phyloP scores from a whole-genome alignment of 2,329 filamentous ascomycete species.

The Penicillium sp. region DNA sequence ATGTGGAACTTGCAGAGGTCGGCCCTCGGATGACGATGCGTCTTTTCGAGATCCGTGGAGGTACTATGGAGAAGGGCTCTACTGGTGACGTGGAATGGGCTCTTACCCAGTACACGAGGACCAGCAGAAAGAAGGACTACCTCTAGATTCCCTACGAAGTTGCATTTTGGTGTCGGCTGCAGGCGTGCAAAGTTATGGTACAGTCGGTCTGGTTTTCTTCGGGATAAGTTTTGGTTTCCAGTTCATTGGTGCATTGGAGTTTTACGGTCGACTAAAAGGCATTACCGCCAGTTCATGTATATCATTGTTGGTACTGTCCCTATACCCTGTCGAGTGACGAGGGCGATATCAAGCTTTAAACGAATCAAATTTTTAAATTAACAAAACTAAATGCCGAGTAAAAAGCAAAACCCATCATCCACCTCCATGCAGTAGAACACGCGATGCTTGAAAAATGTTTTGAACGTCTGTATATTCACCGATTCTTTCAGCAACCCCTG shows the following conservation, averaged over 20 bases:
- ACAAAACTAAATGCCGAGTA: not conserved
- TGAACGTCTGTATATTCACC: not conserved
- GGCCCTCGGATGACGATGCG: conserved; percentile 98
- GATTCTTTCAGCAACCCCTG: not conserved
- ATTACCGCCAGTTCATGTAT: conserved; percentile 27
- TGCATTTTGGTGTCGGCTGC: conserved; percentile 27
- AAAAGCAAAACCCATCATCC: not conserved
- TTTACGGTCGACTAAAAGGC: conserved; percentile 30
- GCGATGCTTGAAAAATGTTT: not conserved
- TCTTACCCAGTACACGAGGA: conserved; percentile 92
- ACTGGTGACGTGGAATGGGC: conserved; percentile 97
- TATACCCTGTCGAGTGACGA: conserved; percentile 29
- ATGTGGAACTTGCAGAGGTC: conserved; percentile 86
- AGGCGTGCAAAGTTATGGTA: conserved; percentile 27
- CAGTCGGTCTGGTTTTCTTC: conserved; percentile 17
- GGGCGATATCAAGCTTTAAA: conserved; percentile 4
- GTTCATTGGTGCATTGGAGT: conserved; percentile 41
- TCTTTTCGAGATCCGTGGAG: conserved; percentile 88
- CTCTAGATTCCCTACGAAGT: conserved; percentile 57
- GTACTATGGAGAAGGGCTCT: conserved; percentile 86
- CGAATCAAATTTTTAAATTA: not conserved
- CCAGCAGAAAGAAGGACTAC: conserved; percentile 93
- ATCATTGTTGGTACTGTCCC: conserved; percentile 29
- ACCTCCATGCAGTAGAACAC: not conserved
- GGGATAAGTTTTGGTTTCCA: conserved; percentile 28